Base-by-base conservation (phyloP, 495 filamentous ascomycete genomes). In the Glarea lozoyensis region DNA sequence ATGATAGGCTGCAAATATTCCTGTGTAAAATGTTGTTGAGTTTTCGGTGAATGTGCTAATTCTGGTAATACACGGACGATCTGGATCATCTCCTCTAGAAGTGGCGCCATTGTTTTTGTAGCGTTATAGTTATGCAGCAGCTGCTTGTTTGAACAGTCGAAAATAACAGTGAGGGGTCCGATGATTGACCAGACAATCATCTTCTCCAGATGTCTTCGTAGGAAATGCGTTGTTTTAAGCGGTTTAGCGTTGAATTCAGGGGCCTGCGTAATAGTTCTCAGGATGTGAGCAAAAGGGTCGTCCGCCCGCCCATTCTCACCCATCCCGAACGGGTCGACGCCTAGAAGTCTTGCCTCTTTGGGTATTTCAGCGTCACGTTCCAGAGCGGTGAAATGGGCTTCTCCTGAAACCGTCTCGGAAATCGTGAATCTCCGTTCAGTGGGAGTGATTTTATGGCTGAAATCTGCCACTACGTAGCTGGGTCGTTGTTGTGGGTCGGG, bases 121-220 rank as follows among this genome's bases (percentile, higher is more conserved):
- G 79, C 65, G 35, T 72, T 59, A 37, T 65, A 66, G 60, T 87
- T 85, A 43, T 68, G 66, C 1, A 81, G 63, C 2, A 95, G 63
- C 27, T 78, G 62, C 36, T 84, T 78, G 54, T 89, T 94, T 20
- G 68, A 66, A 48, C 76, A 80, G 49, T 87, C 78, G 40, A 86
- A 62, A 3, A 94, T 56, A 0, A 81, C 79, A 0, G 84, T 86
- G 10, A 96, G 56, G 0, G 92, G 80, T 48, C 90, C 83, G 27
- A 90, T 78, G 23, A 93, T 67, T 37, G 76, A 71, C 42, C 81
- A 75, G 51, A 88, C 73, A 1, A 81, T 84, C 11, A 94, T 61
- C 40, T 81, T 82, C 41, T 89, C 81, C 7, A 95, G 68, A 58
- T 94, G 70, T 20, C 47, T 17, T 16, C 35, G 31, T 10, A 59